A percentile compares a stretch with the other conserved stretches of the same genome.
phyloP scores from a whole-genome alignment of 2,329 filamentous ascomycete species.

The Neonectria coccinea region DNA sequence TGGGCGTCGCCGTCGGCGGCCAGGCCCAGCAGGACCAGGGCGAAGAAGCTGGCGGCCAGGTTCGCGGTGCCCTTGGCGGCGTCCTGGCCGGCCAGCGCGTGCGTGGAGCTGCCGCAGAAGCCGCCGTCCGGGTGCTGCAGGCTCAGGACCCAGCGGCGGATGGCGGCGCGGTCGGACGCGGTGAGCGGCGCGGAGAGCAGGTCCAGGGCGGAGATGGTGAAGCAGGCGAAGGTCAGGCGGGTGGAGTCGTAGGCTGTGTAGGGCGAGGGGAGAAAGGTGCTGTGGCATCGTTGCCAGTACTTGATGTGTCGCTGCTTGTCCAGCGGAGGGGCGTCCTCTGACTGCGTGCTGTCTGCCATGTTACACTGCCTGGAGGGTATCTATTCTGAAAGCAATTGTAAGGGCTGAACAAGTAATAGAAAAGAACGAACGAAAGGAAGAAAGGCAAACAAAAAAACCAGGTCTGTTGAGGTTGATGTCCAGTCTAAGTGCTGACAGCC shows the following conservation, averaged over 20 bases:
- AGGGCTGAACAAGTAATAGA: background rate
- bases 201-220: constrained; percentile 88
- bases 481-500: constrained; percentile 23
- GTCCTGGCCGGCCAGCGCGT: constrained; percentile 59
- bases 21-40: constrained; percentile 76
- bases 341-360: constrained; percentile 35
- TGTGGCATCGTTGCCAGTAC: constrained; percentile 93
- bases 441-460: no score
- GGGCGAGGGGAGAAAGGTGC: constrained; percentile 80
- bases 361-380: background rate
- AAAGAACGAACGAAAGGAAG: constrained; percentile 18
- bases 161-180: constrained; percentile 55
- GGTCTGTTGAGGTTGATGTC: constrained; percentile 11
- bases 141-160: constrained; percentile 83
- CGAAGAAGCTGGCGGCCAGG: constrained; percentile 90
- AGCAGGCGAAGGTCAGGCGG: constrained; percentile 89
- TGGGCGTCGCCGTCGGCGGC: constrained; percentile 56
- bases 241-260: constrained; percentile 93
- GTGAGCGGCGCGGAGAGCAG: constrained; percentile 75
- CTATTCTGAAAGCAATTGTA: background rate
- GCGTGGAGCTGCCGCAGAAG: constrained; percentile 85
- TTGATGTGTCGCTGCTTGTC: constrained; percentile 79
- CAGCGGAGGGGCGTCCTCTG: constrained; percentile 51
- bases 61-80: constrained; percentile 70
- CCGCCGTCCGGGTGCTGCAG: constrained; percentile 90